A percentile compares a stretch with the other conserved stretches of the same genome.
Evolutionary conservation across 1,284 basidiomycete genomes (phyloP).

Genomic region (Papiliotrema fonsecae): DNA sequence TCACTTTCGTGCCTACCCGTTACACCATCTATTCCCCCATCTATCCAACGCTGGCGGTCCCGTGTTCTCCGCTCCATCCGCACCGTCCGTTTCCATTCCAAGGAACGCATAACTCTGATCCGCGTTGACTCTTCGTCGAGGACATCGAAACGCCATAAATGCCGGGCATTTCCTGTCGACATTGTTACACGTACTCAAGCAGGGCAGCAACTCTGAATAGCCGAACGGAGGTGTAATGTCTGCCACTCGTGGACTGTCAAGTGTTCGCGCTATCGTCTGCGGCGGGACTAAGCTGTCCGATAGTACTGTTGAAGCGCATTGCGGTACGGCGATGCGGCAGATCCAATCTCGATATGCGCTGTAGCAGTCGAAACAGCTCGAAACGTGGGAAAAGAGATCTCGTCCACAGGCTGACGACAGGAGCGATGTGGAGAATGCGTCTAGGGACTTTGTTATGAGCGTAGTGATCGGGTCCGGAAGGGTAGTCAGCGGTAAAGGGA

Average conservation of each 20-base stretch:
- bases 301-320: conserved; percentile 56
- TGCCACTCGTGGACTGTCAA: conserved; percentile 45
- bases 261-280: conserved; percentile 48
- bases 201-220: conserved; percentile 67
- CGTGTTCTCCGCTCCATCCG: conserved; percentile 50
- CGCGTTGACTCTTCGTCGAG: conserved; percentile 60
- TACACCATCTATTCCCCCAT: conserved; percentile 80
- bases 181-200: conserved; percentile 67
- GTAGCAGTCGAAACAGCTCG: conserved; percentile 71
- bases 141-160: conserved; percentile 68
- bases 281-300: conserved; percentile 21
- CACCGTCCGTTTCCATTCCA: conserved; percentile 59
- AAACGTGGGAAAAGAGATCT: conserved; percentile 71
- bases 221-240: conserved; percentile 25
- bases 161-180: conserved; percentile 71
- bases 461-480: conserved; percentile 54
- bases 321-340: conserved; percentile 65
- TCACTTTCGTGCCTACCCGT: conserved; percentile 24
- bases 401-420: conserved; percentile 70
- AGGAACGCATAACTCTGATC: conserved; percentile 64
- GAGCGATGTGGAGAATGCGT: conserved; percentile 69
- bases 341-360: conserved; percentile 71
- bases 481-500: conserved; percentile 54
- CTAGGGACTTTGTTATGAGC: conserved; percentile 58
- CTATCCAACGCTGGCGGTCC: conserved; percentile 57